These are phyloP conservation scores for Capronia coronata DNA, from an alignment of 2,329 filamentous ascomycete genomes.

Conservation along the genomic window DNA sequence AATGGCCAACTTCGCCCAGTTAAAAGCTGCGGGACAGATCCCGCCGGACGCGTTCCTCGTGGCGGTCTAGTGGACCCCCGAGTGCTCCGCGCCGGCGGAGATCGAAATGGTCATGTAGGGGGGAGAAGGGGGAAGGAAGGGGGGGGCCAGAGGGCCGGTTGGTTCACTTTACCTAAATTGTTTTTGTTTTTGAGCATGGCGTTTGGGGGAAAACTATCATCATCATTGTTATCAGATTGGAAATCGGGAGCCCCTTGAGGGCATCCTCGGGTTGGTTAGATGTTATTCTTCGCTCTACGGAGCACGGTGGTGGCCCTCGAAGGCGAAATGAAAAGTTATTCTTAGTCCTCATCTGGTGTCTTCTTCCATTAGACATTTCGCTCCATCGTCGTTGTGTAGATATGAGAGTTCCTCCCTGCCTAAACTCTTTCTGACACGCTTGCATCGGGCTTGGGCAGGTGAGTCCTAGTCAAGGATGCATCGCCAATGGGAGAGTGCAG, in stretches of 20 bases:
- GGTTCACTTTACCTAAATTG: neutral
- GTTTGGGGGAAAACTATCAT: neutral
- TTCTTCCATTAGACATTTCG: neutral
- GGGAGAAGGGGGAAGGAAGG: neutral
- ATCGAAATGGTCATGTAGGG: neutral
- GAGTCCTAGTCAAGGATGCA: too few relatives aligned
- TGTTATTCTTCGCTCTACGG: neutral
- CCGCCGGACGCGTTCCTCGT: slow-evolving; percentile 23
- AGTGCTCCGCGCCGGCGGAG: neutral
- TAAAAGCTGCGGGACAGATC: slow-evolving; percentile 48
- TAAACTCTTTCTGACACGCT: too few relatives aligned
- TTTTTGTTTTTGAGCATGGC: neutral
- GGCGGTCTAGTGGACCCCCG: slow-evolving; percentile 9
- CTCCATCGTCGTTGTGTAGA: too few relatives aligned
- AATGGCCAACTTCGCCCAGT: slow-evolving; percentile 65
- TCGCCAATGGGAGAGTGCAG: too few relatives aligned
- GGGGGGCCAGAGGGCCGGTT: neutral
- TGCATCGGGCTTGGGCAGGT: too few relatives aligned
- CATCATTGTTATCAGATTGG: neutral
- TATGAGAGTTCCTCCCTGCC: too few relatives aligned
- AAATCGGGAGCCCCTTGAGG: neutral
- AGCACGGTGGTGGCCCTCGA: neutral
- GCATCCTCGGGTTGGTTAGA: neutral
- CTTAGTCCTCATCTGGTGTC: neutral
- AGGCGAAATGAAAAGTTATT: neutral